Conservation (phyloP, 192 early-diverging fungal species). For the Backusella tarrabulga region DNA sequence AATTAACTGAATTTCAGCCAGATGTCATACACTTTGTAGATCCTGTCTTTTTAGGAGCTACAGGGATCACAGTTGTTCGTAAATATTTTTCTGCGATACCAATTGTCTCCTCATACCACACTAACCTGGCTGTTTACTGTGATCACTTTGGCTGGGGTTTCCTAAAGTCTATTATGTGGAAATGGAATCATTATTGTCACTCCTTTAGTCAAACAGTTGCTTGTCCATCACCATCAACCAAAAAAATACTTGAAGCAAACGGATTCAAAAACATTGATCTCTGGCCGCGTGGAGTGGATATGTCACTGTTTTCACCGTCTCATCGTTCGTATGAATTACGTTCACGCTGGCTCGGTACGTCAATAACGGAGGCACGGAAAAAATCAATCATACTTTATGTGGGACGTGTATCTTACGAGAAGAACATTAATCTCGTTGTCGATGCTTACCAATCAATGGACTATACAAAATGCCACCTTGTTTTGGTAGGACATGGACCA, state of each 20-base stretch:
- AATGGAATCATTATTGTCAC: conserved; percentile 34
- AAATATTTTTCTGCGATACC: conserved; percentile 16
- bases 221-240: conserved; percentile 31
- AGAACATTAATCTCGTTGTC: conserved; percentile 31
- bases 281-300: conserved; percentile 37
- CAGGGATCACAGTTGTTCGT: background rate
- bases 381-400: conserved; percentile 34
- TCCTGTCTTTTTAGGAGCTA: conserved; percentile 30
- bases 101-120: conserved; percentile 35
- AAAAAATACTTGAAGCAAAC: conserved; percentile 20
- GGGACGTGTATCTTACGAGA: conserved; percentile 35
- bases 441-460: conserved; percentile 33
- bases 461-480: conserved; percentile 27
- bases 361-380: background rate
- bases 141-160: conserved; percentile 33
- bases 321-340: conserved; percentile 24
- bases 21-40: conserved; percentile 37
- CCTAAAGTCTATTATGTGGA: conserved; percentile 31
- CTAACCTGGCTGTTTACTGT: conserved; percentile 32
- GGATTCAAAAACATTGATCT: conserved; percentile 25
- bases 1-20: conserved; percentile 26
- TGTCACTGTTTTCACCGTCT: conserved; percentile 23
- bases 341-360: conserved; percentile 18
- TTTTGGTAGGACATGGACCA: conserved; percentile 35
- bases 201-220: conserved; percentile 12